Percentiles rank a stretch among this genome's conserved stretches.
phyloP scores from a whole-genome alignment of 2,329 filamentous ascomycete genomes.

The Penicillium freii region DNA sequence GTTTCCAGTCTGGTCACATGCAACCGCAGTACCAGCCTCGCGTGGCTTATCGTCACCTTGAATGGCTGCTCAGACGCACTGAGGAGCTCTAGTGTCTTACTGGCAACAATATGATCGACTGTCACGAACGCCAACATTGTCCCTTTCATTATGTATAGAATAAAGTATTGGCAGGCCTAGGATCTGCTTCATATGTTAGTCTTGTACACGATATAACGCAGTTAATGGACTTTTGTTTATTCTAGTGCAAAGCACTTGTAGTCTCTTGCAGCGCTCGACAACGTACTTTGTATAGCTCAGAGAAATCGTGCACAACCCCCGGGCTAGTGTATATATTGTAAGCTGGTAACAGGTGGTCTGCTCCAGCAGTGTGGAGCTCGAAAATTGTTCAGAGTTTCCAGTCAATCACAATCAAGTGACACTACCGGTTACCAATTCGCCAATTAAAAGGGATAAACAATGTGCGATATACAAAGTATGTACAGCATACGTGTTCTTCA shows the following conservation, averaged over 20 bases:
- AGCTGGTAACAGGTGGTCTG: not conserved
- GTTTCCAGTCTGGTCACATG: slow-evolving; percentile 39
- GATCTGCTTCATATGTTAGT: not conserved
- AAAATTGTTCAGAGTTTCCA: not conserved
- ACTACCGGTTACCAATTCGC: not conserved
- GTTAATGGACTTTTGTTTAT: not conserved
- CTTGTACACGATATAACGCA: not conserved
- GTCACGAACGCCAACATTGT: not conserved
- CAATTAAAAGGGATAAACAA: not conserved
- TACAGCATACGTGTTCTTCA: not conserved
- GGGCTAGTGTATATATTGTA: not conserved
- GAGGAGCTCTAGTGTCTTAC: slow-evolving; percentile 22
- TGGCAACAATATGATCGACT: not conserved
- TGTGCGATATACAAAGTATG: not conserved
- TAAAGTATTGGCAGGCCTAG: not conserved
- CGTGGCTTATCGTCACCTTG: slow-evolving; percentile 66
- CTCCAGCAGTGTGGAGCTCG: not conserved
- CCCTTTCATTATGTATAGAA: not conserved
- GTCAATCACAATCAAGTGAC: not conserved
- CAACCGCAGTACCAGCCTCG: slow-evolving; percentile 65
- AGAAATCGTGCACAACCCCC: not conserved
- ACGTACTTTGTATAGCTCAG: not conserved
- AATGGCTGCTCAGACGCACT: slow-evolving; percentile 34
- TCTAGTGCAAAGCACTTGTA: not conserved
- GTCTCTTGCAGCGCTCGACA: not conserved